These are phyloP conservation scores for Aphanocladium album DNA, from an alignment of 2,329 filamentous ascomycete species.

Conservation along the genomic window DNA sequence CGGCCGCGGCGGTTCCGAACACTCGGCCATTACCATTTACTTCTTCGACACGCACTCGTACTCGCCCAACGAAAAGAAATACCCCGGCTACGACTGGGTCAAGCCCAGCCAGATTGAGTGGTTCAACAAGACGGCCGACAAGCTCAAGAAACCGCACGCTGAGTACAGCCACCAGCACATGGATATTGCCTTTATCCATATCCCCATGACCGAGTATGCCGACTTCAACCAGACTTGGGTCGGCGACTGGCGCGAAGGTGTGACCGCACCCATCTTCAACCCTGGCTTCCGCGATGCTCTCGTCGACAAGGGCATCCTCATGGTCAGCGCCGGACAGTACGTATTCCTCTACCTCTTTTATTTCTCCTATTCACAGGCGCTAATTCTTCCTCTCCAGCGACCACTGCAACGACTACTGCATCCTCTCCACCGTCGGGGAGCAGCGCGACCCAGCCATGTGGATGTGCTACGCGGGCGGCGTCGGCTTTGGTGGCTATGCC, in stretches of 20 bases:
- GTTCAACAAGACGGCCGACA: conserved; percentile 76
- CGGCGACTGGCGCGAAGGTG: conserved; percentile 74
- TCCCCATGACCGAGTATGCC: conserved; percentile 85
- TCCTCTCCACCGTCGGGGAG: conserved; percentile 49
- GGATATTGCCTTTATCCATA: conserved; percentile 96
- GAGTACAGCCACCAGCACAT: conserved; percentile 90
- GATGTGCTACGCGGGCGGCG: conserved; percentile 97
- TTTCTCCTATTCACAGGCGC: conserved; percentile 1
- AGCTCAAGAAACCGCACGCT: conserved; percentile 70
- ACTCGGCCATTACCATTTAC: conserved; percentile 92
- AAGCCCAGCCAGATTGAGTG: conserved; percentile 91
- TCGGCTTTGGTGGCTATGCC: conserved; percentile 91
- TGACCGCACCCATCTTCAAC: conserved; percentile 86
- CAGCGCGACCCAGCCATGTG: conserved; percentile 65
- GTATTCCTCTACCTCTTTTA: conserved; percentile 27
- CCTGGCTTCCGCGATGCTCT: conserved; percentile 89
- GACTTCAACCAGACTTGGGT: conserved; percentile 51
- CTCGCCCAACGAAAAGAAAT: conserved; percentile 81
- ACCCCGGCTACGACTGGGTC: conserved; percentile 94
- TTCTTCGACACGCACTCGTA: conserved; percentile 91
- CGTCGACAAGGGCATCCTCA: conserved; percentile 75
- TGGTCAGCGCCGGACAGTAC: conserved; percentile 88
- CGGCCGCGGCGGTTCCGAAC: conserved; percentile 69
- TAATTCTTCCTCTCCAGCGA: conserved; percentile 53
- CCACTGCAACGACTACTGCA: conserved; percentile 95